Evolutionary conservation across 2,329 filamentous ascomycete species (phyloP).

Genomic region (Epichloe festucae): DNA sequence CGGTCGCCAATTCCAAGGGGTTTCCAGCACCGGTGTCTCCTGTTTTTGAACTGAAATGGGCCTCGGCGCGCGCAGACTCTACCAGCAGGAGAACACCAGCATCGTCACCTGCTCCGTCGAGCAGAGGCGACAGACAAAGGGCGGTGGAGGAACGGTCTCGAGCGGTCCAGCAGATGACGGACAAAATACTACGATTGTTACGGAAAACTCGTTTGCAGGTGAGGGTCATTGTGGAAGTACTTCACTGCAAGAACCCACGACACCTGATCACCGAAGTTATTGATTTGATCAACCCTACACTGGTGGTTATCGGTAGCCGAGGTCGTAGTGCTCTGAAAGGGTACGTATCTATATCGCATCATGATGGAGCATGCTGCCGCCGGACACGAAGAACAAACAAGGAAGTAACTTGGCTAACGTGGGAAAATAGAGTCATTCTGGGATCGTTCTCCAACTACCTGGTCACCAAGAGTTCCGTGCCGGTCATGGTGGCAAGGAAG

Average conservation of each 20-base stretch:
- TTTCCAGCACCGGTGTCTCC: slow-evolving; percentile 18
- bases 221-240: slow-evolving; percentile 84
- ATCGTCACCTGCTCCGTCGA: slow-evolving; percentile 35
- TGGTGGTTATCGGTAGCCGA: slow-evolving; percentile 85
- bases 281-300: slow-evolving; percentile 77
- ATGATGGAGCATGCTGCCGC: too few species aligned
- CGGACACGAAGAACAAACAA: background rate
- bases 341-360: slow-evolving; percentile 35
- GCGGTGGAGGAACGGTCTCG: slow-evolving; percentile 67
- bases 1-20: slow-evolving; percentile 36
- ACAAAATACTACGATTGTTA: slow-evolving; percentile 71
- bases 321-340: slow-evolving; percentile 88
- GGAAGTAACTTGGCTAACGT: too few species aligned
- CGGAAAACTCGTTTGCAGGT: slow-evolving; percentile 89
- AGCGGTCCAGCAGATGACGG: slow-evolving; percentile 73
- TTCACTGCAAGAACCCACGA: slow-evolving; percentile 96
- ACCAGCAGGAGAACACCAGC: slow-evolving; percentile 20
- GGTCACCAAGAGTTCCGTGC: slow-evolving; percentile 90
- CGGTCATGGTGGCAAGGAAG: slow-evolving; percentile 95
- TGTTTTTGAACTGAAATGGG: slow-evolving; percentile 21
- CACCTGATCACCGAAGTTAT: slow-evolving; percentile 97
- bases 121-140: slow-evolving; percentile 38
- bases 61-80: slow-evolving; percentile 18
- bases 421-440: slow-evolving; percentile 59
- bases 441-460: slow-evolving; percentile 97